These are phyloP conservation scores for Nicotiana rustica DNA, from an alignment of 305 asterid species.

Conservation along the genomic window DNA sequence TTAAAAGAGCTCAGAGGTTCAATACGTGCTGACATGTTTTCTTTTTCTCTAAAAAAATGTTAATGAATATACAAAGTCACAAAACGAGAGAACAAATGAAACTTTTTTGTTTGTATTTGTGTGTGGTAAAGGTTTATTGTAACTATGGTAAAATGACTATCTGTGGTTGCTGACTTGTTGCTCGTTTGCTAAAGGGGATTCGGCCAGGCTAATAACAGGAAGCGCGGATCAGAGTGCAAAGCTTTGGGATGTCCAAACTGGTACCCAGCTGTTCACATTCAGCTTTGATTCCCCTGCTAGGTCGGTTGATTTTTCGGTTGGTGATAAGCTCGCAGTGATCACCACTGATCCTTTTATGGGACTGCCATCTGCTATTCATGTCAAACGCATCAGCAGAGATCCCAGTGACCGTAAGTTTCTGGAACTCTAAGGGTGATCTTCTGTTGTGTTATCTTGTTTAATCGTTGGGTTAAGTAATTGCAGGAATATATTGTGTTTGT, in stretches of 20 bases:
- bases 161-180: background rate
- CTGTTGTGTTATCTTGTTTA: background rate
- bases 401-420: conserved; percentile 71
- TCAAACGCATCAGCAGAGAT: conserved; percentile 70
- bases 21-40: conserved; percentile 2
- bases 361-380: conserved; percentile 77
- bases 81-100: background rate
- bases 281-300: conserved; percentile 82
- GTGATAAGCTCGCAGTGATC: conserved; percentile 81
- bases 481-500: conserved; percentile 4
- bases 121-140: background rate
- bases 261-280: conserved; percentile 70
- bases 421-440: conserved; percentile 6
- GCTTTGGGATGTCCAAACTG: conserved; percentile 81
- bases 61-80: background rate
- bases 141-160: background rate
- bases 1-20: background rate
- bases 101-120: background rate
- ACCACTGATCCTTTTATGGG: conserved; percentile 96
- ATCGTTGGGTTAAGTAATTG: background rate
- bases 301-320: conserved; percentile 81
- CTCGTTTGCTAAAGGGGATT: conserved; percentile 66
- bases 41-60: background rate
- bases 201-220: conserved; percentile 80
- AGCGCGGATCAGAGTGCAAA: conserved; percentile 96